Conservation (phyloP, 2,329 filamentous ascomycete species). For the Penicillium sp. region DNA sequence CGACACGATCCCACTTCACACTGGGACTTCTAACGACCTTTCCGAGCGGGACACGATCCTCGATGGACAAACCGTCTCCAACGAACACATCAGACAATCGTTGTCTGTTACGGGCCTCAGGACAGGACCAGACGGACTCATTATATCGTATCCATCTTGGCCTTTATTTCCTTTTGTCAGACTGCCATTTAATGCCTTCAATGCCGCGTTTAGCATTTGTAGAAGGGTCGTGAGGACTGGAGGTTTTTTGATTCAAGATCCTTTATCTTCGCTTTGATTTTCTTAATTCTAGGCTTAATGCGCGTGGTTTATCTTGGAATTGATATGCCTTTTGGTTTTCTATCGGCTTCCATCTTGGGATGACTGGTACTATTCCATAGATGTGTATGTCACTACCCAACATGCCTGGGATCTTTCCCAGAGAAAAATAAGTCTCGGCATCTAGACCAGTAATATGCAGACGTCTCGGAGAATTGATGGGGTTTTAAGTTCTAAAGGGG, state of each 20-base stretch:
- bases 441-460: neutral
- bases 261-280: neutral
- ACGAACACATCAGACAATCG: neutral
- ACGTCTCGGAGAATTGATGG: slow-evolving; percentile 2
- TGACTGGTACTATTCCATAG: neutral
- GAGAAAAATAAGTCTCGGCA: too few relatives aligned
- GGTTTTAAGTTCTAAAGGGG: slow-evolving; percentile 1
- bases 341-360: neutral
- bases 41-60: neutral
- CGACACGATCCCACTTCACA: neutral
- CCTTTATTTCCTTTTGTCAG: neutral
- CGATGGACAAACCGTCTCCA: slow-evolving; percentile 1
- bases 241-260: slow-evolving; percentile 3
- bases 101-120: slow-evolving; percentile 2
- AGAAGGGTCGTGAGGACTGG: slow-evolving; percentile 12
- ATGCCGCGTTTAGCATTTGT: slow-evolving; percentile 8
- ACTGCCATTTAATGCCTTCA: neutral
- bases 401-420: neutral
- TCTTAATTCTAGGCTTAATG: neutral
- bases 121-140: slow-evolving; percentile 5
- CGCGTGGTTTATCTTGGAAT: neutral
- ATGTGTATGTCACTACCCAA: neutral
- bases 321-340: neutral
- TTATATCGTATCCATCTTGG: neutral
- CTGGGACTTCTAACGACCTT: neutral